A percentile compares a stretch with the other conserved stretches of the same genome.
These are phyloP conservation scores for Fusarium guadeloupense DNA, from an alignment of 2,329 filamentous ascomycete genomes.

Conservation along the genomic window DNA sequence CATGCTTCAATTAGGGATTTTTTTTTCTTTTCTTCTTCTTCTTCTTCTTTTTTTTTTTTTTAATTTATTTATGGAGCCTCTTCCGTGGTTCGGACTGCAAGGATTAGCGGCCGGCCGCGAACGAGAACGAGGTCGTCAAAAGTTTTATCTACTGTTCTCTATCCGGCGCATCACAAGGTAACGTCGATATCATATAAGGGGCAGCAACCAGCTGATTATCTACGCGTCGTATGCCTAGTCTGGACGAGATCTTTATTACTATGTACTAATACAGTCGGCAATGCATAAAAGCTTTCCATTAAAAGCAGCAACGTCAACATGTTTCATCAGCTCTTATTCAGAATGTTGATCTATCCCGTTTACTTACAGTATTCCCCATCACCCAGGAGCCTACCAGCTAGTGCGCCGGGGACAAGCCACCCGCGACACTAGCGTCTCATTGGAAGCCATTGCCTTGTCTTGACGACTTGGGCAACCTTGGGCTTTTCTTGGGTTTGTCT, in stretches of 20 bases:
- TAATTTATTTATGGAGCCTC: too few species aligned
- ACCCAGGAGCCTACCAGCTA: constrained; percentile 24
- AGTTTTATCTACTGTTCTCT: background rate
- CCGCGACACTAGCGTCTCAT: constrained; percentile 40
- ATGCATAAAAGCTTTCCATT: background rate
- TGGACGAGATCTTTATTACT: constrained; percentile 1
- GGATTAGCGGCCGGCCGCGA: background rate
- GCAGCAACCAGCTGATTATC: constrained; percentile 6
- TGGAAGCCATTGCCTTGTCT: constrained; percentile 23
- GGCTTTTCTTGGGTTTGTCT: constrained; percentile 22
- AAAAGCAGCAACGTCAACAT: constrained; percentile 19
- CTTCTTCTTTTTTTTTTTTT: too few species aligned
- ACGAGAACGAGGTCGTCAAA: background rate
- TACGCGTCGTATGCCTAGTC: constrained; percentile 3
- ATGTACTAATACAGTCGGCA: background rate
- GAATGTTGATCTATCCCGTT: constrained; percentile 36
- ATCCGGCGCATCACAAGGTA: constrained; percentile 1
- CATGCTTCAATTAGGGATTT: too few species aligned
- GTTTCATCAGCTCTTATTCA: constrained; percentile 15
- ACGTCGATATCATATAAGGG: constrained; percentile 6
- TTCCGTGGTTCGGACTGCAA: background rate
- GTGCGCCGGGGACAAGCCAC: constrained; percentile 39
- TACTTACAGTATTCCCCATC: constrained; percentile 28
- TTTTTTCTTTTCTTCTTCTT: too few species aligned
- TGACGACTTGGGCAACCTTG: constrained; percentile 31